These are phyloP conservation scores for Pyrrhoderma noxium DNA, from an alignment of 1,284 basidiomycete genomes.

Conservation along the genomic window DNA sequence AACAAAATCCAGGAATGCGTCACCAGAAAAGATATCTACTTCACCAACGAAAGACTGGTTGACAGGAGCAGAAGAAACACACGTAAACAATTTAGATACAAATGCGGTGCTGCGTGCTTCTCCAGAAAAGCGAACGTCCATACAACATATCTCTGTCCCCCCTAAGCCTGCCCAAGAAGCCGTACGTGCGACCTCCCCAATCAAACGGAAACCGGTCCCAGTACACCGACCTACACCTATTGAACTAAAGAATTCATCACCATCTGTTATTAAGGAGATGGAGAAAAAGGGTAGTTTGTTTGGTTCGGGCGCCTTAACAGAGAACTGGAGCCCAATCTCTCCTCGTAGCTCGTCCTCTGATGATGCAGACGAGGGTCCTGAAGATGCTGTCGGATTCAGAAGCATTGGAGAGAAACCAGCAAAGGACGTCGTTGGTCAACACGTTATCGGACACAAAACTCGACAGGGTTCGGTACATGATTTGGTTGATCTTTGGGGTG, in stretches of 20 bases:
- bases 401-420: constrained; percentile 11
- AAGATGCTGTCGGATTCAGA: constrained; percentile 37
- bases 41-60: constrained; percentile 52
- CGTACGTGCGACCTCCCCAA: constrained; percentile 4
- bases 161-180: constrained; percentile 6
- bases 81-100: constrained; percentile 17
- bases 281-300: neutral
- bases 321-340: constrained; percentile 11
- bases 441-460: constrained; percentile 31
- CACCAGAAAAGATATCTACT: neutral
- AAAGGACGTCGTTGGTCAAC: constrained; percentile 18
- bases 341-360: constrained; percentile 36
- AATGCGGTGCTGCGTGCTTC: constrained; percentile 25
- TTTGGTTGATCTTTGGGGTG: constrained; percentile 68
- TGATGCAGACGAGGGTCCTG: constrained; percentile 55
- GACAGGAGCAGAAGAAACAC: constrained; percentile 52
- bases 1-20: neutral
- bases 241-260: neutral
- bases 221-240: constrained; percentile 3
- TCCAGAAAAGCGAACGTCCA: constrained; percentile 15
- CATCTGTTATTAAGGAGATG: neutral
- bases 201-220: constrained; percentile 8
- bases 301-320: neutral
- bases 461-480: constrained; percentile 76
- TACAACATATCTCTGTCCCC: constrained; percentile 10